Base-by-base conservation (phyloP, 768 basidiomycete genomes). In the Tephrocybe sp. region DNA sequence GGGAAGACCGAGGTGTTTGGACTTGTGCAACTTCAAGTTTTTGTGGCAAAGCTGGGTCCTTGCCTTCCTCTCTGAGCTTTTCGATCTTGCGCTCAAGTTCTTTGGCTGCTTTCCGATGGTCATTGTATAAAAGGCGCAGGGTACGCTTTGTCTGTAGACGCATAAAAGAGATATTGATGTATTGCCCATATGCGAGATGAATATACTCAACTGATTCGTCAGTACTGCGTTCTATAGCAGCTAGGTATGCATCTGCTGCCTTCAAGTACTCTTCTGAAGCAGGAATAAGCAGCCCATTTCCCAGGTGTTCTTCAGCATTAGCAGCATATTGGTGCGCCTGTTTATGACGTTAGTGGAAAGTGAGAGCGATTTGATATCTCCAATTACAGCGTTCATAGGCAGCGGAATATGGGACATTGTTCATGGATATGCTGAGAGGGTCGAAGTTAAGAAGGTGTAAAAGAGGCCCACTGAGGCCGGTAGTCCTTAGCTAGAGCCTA, bases 251-350 rank as follows among this genome's bases (percentile, higher is more conserved):
- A 52, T 84, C 83, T 13, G 89, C 88, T 24, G 91, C 88, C 60
- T 84, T 86, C 53, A 72, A 64, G 57, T 92, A 87, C 55, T 91
- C 86, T 53, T 88, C 84, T 21, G 81, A 76, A 9, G 90, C 87
- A 28, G 81, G 80, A 18, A 89, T 78, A 44, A 89, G 76, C 5
- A 89, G 71, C 11, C 90, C 90, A 51, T 80, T 77, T 11, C 73
- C 74, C 37, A 78, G 61, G 59, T 78, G 81, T 51, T 91, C 88
- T 43, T 92, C 89, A 28, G 89, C 89, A 59, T 86, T 87, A 13
- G 84, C 83, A 45, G 86, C 86, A 67, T 91, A 88, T 59, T 86
- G 83, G 64, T 92, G 87, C 18, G 90, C 89, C 89, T 92, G 64
- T 49, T 30, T 36, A 43, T 46, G 32, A 54, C 39, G 42, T 54